phyloP scores from a whole-genome alignment of 2,329 filamentous ascomycete species.

The Fusarium avenaceum region DNA sequence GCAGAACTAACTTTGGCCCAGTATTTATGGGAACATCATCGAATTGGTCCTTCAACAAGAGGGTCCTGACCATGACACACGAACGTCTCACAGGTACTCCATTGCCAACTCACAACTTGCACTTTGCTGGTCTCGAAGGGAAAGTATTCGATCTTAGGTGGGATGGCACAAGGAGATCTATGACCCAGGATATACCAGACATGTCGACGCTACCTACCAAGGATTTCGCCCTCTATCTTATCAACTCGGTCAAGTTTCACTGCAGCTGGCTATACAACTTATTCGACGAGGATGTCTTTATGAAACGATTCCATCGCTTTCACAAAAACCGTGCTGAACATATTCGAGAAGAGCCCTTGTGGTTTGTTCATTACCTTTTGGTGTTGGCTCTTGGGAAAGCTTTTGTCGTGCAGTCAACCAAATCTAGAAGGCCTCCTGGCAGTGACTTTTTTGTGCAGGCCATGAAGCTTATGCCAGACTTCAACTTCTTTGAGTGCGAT shows the following conservation, averaged over 20 bases:
- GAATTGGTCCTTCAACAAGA: conserved; percentile 42
- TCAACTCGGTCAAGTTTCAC: conserved; percentile 43
- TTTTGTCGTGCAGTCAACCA: conserved; percentile 39
- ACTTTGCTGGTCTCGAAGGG: conserved; percentile 31
- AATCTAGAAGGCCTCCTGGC: conserved; percentile 33
- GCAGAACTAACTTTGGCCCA: not conserved
- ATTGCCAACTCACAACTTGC: conserved; percentile 27
- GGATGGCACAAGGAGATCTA: conserved; percentile 22
- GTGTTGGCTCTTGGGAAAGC: conserved; percentile 41
- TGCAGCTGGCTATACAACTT: conserved; percentile 35
- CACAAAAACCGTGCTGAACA: conserved; percentile 19
- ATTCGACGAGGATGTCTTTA: conserved; percentile 38
- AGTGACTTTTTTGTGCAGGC: conserved; percentile 38
- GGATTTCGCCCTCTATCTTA: conserved; percentile 42
- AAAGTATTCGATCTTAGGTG: conserved; percentile 37
- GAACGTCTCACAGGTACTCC: conserved; percentile 33
- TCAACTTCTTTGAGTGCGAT: conserved; percentile 34
- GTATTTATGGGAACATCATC: conserved; percentile 43
- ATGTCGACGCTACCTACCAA: conserved; percentile 21
- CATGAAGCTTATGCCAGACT: conserved; percentile 42
- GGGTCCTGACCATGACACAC: conserved; percentile 41
- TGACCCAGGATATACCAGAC: conserved; percentile 8
- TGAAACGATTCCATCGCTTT: conserved; percentile 35
- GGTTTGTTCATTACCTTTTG: conserved; percentile 43
- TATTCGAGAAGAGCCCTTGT: conserved; percentile 16